phyloP scores from a whole-genome alignment of 352 stramenopile species.

The Aphanomyces invadans region DNA sequence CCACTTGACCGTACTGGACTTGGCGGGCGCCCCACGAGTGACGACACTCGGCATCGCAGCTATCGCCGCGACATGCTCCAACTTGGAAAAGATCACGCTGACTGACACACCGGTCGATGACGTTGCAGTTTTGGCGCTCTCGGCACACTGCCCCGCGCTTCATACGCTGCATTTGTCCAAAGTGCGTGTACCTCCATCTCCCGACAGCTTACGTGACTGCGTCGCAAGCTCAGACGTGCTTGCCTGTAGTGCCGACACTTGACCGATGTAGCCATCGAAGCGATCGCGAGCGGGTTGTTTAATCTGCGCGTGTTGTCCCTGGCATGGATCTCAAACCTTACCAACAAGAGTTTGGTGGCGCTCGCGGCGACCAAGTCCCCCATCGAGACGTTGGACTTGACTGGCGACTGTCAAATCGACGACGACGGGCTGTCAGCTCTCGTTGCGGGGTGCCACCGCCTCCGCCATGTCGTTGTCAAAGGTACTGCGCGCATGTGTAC shows the following conservation, averaged over 20 bases:
- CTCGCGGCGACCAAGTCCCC: slow-evolving; percentile 39
- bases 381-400: slow-evolving; percentile 42
- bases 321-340: slow-evolving; percentile 36
- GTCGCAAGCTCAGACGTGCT: too few relatives aligned
- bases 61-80: slow-evolving; percentile 24
- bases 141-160: slow-evolving; percentile 36
- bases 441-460: slow-evolving; percentile 32
- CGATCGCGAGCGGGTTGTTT: slow-evolving; percentile 41
- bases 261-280: slow-evolving; percentile 43
- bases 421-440: slow-evolving; percentile 40
- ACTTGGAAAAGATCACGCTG: slow-evolving; percentile 35
- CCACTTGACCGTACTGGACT: slow-evolving; percentile 35
- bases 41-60: slow-evolving; percentile 37
- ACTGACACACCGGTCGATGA: slow-evolving; percentile 52
- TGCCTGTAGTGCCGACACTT: slow-evolving; percentile 44
- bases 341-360: slow-evolving; percentile 39
- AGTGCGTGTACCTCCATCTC: slow-evolving; percentile 27
- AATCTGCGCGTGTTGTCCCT: slow-evolving; percentile 35
- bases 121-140: slow-evolving; percentile 43
- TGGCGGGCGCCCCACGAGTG: slow-evolving; percentile 42
- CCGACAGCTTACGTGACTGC: too few relatives aligned
- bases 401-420: slow-evolving; percentile 51
- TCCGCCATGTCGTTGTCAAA: slow-evolving; percentile 52
- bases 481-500: background rate
- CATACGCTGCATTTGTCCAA: slow-evolving; percentile 54